These are phyloP conservation scores for Candida buenavistaensis DNA, from an alignment of 1,139 yeast genomes.

Conservation along the genomic window DNA sequence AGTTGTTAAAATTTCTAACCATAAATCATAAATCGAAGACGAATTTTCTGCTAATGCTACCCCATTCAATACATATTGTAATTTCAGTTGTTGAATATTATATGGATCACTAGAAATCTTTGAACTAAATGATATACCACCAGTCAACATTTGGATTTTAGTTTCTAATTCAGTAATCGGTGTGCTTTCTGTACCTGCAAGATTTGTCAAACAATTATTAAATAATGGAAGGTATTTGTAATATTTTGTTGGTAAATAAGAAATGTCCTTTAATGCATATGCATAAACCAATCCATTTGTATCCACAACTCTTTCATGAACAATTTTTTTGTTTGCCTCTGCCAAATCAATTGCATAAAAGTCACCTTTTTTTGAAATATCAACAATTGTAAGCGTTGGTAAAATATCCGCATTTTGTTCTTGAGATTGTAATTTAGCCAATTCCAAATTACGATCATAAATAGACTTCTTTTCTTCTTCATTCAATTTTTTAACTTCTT, in stretches of 20 bases:
- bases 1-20: conserved; percentile 65
- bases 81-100: conserved; percentile 40
- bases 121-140: conserved; percentile 70
- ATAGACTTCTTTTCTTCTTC: conserved; percentile 60
- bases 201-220: conserved; percentile 74
- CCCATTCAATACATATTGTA: conserved; percentile 61
- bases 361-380: conserved; percentile 65
- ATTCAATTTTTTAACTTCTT: conserved; percentile 44
- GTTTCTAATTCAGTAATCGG: conserved; percentile 84
- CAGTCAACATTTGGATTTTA: conserved; percentile 77
- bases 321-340: conserved; percentile 17
- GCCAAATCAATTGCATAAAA: conserved; percentile 31
- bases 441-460: conserved; percentile 55
- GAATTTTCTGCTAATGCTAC: conserved; percentile 72
- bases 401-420: conserved; percentile 74
- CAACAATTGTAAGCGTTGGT: conserved; percentile 72
- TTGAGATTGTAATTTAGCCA: conserved; percentile 64
- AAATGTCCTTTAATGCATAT: conserved; percentile 56
- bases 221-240: conserved; percentile 76
- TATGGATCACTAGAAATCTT: conserved; percentile 58
- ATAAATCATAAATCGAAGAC: conserved; percentile 57
- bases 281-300: conserved; percentile 78
- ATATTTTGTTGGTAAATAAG: conserved; percentile 58
- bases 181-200: conserved; percentile 71
- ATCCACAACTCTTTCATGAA: conserved; percentile 55